Conservation (phyloP, 345 rosid genomes). For the Gynandropsis gynandra region DNA sequence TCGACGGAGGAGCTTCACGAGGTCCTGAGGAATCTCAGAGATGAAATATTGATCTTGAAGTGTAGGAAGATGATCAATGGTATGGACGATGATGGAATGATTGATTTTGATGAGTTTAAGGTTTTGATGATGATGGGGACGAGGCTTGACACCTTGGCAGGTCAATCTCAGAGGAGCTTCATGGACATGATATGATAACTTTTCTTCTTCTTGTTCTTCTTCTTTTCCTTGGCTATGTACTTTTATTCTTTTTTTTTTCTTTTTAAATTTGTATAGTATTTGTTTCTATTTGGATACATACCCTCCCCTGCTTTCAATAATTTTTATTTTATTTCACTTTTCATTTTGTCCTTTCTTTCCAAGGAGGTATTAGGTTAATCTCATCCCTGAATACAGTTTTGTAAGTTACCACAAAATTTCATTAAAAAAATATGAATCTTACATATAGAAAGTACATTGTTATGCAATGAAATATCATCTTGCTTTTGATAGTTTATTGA, state of each 20-base stretch:
- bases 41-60: constrained; percentile 56
- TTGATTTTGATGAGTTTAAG: constrained; percentile 90
- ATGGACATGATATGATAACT: too few relatives aligned
- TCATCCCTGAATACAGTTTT: constrained; percentile 71
- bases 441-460: constrained; percentile 55
- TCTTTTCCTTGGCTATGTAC: too few relatives aligned
- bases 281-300: too few relatives aligned
- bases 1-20: constrained; percentile 70
- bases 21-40: constrained; percentile 67
- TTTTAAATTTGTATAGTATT: too few relatives aligned
- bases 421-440: constrained; percentile 69
- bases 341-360: constrained; percentile 16
- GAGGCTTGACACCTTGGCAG: constrained; percentile 27
- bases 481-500: not conserved
- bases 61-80: constrained; percentile 85
- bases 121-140: constrained; percentile 78
- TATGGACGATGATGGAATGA: constrained; percentile 79
- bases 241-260: too few relatives aligned
- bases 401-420: constrained; percentile 78
- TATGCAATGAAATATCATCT: not conserved
- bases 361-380: constrained; percentile 98
- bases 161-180: not conserved
- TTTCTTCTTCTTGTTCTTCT: too few relatives aligned
- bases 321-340: not conserved
- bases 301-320: too few relatives aligned